Evolutionary conservation across 2,329 filamentous ascomycete genomes (phyloP).

Genomic region (Podosphaera xanthii): DNA sequence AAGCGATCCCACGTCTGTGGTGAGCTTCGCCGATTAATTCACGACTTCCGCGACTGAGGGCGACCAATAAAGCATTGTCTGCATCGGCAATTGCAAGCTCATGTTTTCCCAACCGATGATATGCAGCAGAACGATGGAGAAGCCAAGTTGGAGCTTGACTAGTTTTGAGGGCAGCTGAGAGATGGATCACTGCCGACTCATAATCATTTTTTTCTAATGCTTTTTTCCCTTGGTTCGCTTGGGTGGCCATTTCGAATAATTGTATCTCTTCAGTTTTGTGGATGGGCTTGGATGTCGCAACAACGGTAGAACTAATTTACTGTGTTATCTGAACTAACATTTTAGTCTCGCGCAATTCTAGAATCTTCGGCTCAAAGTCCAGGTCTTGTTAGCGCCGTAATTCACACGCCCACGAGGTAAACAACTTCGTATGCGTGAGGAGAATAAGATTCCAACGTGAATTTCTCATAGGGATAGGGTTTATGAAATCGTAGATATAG

Average conservation of each 20-base stretch:
- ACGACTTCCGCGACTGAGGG: constrained; percentile 44
- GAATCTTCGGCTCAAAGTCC: no score
- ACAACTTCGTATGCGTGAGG: no score
- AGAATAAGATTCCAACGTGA: no score
- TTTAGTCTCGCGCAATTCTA: no score
- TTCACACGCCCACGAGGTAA: no score
- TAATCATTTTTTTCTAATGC: constrained; percentile 44
- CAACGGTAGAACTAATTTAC: no score
- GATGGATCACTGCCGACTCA: constrained; percentile 40
- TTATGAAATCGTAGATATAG: no score
- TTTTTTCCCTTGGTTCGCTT: constrained; percentile 26
- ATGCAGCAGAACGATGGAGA: constrained; percentile 58
- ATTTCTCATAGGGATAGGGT: no score
- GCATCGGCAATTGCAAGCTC: constrained; percentile 46
- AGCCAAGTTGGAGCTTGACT: constrained; percentile 61
- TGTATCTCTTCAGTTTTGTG: background rate
- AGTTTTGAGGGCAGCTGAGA: constrained; percentile 43
- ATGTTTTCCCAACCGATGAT: constrained; percentile 38
- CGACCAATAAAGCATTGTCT: constrained; percentile 38
- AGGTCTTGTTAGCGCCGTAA: no score
- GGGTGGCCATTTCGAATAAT: constrained; percentile 20
- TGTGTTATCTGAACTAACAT: no score
- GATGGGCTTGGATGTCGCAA: background rate
- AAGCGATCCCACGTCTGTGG: constrained; percentile 51
- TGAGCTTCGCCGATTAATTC: constrained; percentile 63